Percentiles rank a stretch among this genome's conserved stretches.
These are phyloP conservation scores for Aegle marmelos DNA, from an alignment of 345 rosid genomes.

Conservation along the genomic window DNA sequence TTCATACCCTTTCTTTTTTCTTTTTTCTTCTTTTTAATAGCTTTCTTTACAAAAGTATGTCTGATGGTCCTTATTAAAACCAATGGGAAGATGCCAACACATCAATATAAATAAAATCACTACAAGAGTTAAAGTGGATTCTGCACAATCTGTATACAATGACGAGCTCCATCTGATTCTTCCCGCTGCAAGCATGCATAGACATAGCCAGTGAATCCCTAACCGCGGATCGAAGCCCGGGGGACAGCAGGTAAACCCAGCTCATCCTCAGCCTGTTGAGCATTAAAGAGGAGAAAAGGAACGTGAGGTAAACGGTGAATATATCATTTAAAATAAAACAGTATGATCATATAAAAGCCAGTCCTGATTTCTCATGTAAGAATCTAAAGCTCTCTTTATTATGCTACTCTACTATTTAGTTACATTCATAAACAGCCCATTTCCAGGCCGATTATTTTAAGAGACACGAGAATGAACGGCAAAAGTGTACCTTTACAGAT, in stretches of 20 bases:
- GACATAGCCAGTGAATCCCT: not conserved
- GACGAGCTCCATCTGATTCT: conserved; percentile 9
- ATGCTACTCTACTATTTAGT: not conserved
- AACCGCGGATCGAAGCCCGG: conserved; percentile 74
- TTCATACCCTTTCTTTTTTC: not conserved
- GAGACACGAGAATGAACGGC: not conserved
- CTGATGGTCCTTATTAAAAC: not conserved
- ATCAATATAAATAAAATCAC: conserved; percentile 14
- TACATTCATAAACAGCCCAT: not conserved
- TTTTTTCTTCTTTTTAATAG: not conserved
- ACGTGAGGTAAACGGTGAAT: not conserved
- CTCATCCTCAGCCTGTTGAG: conserved; percentile 81
- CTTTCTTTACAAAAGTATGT: conserved; percentile 1
- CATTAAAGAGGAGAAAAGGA: conserved; percentile 1
- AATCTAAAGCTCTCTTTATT: not conserved
- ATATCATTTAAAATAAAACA: not conserved
- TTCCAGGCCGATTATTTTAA: not conserved
- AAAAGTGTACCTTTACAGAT: not conserved
- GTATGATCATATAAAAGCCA: not conserved
- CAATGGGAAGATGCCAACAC: not conserved
- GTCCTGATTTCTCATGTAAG: not conserved
- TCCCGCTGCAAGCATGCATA: not conserved
- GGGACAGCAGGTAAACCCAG: conserved; percentile 88
- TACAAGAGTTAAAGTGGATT: not conserved
- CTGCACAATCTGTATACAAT: conserved; percentile 24